Conservation (phyloP, 331 rosid genomes). For the Acacia pycnantha region DNA sequence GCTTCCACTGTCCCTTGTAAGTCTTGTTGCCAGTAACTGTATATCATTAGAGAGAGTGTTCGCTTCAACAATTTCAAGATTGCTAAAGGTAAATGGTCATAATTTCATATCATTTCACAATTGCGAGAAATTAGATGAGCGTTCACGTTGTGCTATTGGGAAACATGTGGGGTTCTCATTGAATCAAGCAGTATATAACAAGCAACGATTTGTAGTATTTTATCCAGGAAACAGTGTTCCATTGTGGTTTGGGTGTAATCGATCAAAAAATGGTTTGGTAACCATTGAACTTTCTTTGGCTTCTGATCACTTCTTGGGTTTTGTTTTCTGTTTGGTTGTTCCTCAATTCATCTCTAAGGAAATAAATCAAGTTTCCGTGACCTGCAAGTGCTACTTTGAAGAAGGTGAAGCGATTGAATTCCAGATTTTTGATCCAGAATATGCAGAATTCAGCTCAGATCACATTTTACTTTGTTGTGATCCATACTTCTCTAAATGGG, state of each 20-base stretch:
- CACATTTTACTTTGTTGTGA: not conserved
- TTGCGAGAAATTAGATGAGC: not conserved
- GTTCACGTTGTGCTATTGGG: not conserved
- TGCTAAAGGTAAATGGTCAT: not conserved
- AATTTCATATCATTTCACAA: not conserved
- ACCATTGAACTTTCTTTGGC: not conserved
- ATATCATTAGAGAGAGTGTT: not conserved
- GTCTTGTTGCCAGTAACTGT: not conserved
- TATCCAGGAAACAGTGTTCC: conserved; percentile 22
- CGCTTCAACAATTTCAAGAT: not conserved
- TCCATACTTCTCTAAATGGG: not conserved
- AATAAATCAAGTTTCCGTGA: not conserved
- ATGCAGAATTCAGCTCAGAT: too few species aligned
- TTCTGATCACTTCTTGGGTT: not conserved
- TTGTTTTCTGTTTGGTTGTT: conserved; percentile 2
- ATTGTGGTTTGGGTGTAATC: too few species aligned
- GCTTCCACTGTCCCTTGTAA: too few species aligned
- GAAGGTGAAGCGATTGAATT: too few species aligned
- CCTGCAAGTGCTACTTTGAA: too few species aligned
- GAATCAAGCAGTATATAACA: not conserved
- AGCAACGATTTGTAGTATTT: not conserved
- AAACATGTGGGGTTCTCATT: not conserved
- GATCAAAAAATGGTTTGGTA: not conserved
- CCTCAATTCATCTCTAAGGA: not conserved
- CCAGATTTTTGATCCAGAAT: too few species aligned